Evolutionary conservation across 164 flowering plant species (phyloP).

Genomic region (Piper betle): DNA sequence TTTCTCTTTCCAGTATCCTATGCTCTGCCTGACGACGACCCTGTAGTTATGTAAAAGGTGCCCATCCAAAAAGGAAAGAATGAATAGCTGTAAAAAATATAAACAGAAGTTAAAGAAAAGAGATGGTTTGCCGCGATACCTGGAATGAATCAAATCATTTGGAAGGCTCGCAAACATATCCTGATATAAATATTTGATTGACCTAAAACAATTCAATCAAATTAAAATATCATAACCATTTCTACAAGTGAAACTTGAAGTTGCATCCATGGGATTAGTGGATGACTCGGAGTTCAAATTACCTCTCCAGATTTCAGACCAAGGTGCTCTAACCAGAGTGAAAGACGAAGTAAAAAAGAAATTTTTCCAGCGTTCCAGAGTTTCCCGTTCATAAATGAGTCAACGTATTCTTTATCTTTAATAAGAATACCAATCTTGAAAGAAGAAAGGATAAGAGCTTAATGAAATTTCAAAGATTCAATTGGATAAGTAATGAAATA

Average conservation of each 20-base stretch:
- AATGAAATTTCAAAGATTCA: no score
- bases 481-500: no score
- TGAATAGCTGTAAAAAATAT: neutral
- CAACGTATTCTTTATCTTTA: slow-evolving; percentile 77
- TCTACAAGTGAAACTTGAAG: no score
- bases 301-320: slow-evolving; percentile 71
- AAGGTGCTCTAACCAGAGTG: slow-evolving; percentile 82
- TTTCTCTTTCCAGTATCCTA: slow-evolving; percentile 60
- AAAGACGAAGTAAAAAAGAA: slow-evolving; percentile 56
- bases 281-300: neutral
- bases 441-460: no score
- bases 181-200: slow-evolving; percentile 50
- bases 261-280: neutral
- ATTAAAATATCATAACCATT: neutral
- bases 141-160: slow-evolving; percentile 75
- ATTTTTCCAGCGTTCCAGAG: slow-evolving; percentile 84
- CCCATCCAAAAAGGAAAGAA: neutral
- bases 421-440: slow-evolving; percentile 86
- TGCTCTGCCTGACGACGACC: slow-evolving; percentile 56
- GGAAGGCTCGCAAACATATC: slow-evolving; percentile 90
- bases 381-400: slow-evolving; percentile 61
- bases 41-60: slow-evolving; percentile 10
- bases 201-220: slow-evolving; percentile 28
- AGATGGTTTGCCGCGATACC: slow-evolving; percentile 25
- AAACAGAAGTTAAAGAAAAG: neutral